phyloP scores from a whole-genome alignment of 2,329 filamentous ascomycete genomes.

The Neonectria faginata region DNA sequence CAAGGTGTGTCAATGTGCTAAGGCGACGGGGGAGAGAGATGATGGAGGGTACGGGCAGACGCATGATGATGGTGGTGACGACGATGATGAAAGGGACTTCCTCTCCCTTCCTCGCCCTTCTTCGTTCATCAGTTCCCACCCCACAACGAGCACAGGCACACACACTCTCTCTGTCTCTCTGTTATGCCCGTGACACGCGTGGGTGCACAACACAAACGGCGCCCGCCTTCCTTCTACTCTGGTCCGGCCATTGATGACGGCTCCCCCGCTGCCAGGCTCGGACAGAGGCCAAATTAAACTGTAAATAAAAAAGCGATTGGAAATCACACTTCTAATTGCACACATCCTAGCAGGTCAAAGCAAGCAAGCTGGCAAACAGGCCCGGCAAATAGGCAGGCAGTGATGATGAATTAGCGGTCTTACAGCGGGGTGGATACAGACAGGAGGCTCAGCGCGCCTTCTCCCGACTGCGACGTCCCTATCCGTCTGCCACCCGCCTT shows the following conservation, averaged over 20 bases:
- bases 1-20: not conserved
- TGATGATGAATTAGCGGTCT: constrained; percentile 5
- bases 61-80: constrained; percentile 38
- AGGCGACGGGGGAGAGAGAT: not conserved
- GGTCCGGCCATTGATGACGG: constrained; percentile 33
- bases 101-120: constrained; percentile 31
- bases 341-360: not conserved
- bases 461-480: not conserved
- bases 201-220: constrained; percentile 8
- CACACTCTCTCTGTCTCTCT: not conserved
- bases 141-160: constrained; percentile 9
- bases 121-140: constrained; percentile 19
- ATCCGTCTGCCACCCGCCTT: not conserved
- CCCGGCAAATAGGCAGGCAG: not conserved
- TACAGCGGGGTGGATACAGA: constrained; percentile 18
- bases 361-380: not conserved
- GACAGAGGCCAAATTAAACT: not conserved
- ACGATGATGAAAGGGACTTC: constrained; percentile 27
- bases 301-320: not conserved
- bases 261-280: not conserved
- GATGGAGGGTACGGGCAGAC: constrained; percentile 8
- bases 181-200: not conserved
- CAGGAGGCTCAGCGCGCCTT: constrained; percentile 25
- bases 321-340: not conserved
- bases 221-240: constrained; percentile 3